A percentile compares a stretch with the other conserved stretches of the same genome.
Conservation (phyloP, 371 early-diverging fungal genomes). For the Apophysomyces sp. region DNA sequence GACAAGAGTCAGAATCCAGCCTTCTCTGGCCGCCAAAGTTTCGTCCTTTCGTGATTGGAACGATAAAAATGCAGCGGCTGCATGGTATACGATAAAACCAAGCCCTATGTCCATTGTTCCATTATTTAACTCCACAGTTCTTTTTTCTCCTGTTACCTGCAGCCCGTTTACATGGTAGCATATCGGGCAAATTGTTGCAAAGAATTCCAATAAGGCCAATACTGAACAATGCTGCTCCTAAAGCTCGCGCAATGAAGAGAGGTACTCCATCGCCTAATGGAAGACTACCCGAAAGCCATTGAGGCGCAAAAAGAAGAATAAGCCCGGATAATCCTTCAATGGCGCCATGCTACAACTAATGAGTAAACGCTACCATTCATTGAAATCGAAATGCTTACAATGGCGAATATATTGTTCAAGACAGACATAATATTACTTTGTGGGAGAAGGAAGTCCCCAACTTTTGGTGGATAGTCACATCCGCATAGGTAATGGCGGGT, state of each 20-base stretch:
- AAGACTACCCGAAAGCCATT: slow-evolving; percentile 9
- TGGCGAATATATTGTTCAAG: background rate
- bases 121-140: background rate
- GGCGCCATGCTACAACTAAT: slow-evolving; percentile 27
- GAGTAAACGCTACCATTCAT: background rate
- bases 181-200: slow-evolving; percentile 35
- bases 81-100: slow-evolving; percentile 39
- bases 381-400: background rate
- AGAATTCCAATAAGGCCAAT: slow-evolving; percentile 27
- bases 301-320: slow-evolving; percentile 25
- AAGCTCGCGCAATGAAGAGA: slow-evolving; percentile 23
- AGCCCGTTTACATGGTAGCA: slow-evolving; percentile 47
- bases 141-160: slow-evolving; percentile 24
- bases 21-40: slow-evolving; percentile 8
- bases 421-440: background rate
- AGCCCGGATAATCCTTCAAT: slow-evolving; percentile 23
- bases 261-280: slow-evolving; percentile 12
- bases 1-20: slow-evolving; percentile 14
- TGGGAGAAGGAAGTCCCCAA: background rate
- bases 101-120: slow-evolving; percentile 10
- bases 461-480: background rate
- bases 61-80: slow-evolving; percentile 20
- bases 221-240: slow-evolving; percentile 31
- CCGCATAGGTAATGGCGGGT: too few species aligned
- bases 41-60: slow-evolving; percentile 33